Base-by-base conservation (phyloP, 2,329 filamentous ascomycete genomes). In the Epicoccum sorghinum region DNA sequence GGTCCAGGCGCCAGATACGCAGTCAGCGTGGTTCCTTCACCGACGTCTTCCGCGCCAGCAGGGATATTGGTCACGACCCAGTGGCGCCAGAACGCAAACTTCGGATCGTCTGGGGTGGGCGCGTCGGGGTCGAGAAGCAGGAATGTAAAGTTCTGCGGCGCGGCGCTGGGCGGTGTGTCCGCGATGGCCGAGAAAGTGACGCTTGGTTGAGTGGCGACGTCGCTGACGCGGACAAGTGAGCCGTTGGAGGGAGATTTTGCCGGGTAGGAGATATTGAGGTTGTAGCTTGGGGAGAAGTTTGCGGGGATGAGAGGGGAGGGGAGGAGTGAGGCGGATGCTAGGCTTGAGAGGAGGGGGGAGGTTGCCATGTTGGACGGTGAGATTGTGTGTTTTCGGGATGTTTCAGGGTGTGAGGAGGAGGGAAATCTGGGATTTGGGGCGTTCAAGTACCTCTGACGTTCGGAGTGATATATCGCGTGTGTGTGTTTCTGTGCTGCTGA, bases 41-140 rank as follows among this genome's bases (percentile, higher is more conserved):
- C 24, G n/a, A 56, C 37, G 1, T 43, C 42, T 3, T 14, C 9
- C 0, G 22, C 37, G 7, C 55, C 37, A 3, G 44, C 24, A 1
- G 58, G 49, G 12, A 74, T 63, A 3, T 52, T 47, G 2, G 59
- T 53, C 0, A 83, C 65, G 24, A 84, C 74, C 79, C 80, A 84
- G 60, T 84, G 82, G 18, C 82, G 73, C 81, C 81, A 84, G 61
- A 80, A 83, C 0, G 80, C 79, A 61, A 82, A 83, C 61, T 80
- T 83, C 5, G 80, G 81, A 45, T 84, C 79, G 32, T 81, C 79
- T 0, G 82, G 82, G 0, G 81, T 83, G 0, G 82, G 82, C 18
- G 82, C 82, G 54, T 84, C 82, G 0, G 82, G 81, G 50, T 84
- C 82, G 22, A 83, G 73, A 36, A 84, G 72, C 58, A 84, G 69